A percentile compares a stretch with the other conserved stretches of the same genome.
Evolutionary conservation across 805 yeast species (phyloP).

Genomic region (Candida qinlingensis): DNA sequence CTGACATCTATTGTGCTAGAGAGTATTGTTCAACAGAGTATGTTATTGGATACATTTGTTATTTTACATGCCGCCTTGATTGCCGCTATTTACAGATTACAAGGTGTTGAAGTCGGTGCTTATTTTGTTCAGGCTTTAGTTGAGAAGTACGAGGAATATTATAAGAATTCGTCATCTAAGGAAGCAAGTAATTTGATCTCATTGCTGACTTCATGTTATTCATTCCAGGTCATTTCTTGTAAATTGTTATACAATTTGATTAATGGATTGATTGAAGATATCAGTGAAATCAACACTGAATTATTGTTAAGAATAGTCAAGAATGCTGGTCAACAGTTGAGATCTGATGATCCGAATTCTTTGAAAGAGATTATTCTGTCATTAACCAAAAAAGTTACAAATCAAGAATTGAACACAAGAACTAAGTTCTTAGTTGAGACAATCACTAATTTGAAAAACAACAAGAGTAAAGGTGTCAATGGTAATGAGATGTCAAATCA

Average conservation of each 20-base stretch:
- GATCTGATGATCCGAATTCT: slow-evolving; percentile 86
- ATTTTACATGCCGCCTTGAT: slow-evolving; percentile 73
- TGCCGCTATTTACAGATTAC: slow-evolving; percentile 66
- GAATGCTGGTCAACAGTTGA: slow-evolving; percentile 75
- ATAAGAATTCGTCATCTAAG: slow-evolving; percentile 36
- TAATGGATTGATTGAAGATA: slow-evolving; percentile 41
- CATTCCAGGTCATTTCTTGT: slow-evolving; percentile 72
- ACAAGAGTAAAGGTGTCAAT: slow-evolving; percentile 51
- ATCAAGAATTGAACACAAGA: slow-evolving; percentile 48
- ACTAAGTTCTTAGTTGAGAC: slow-evolving; percentile 82
- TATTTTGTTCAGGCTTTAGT: slow-evolving; percentile 71
- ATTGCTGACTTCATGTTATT: slow-evolving; percentile 68
- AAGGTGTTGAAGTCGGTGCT: slow-evolving; percentile 91
- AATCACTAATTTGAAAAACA: slow-evolving; percentile 78
- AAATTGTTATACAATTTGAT: slow-evolving; percentile 75
- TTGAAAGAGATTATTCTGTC: slow-evolving; percentile 69
- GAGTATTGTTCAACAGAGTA: slow-evolving; percentile 57
- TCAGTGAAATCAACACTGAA: slow-evolving; percentile 73
- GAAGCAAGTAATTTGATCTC: slow-evolving; percentile 66
- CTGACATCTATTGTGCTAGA: slow-evolving; percentile 60
- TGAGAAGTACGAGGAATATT: slow-evolving; percentile 53
- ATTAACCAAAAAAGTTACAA: slow-evolving; percentile 37
- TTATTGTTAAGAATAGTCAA: slow-evolving; percentile 65
- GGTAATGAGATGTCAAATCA: slow-evolving; percentile 46
- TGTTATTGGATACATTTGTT: slow-evolving; percentile 72